Evolutionary conservation across 163 green algal genomes (phyloP).

Genomic region (Picocystis sp.): DNA sequence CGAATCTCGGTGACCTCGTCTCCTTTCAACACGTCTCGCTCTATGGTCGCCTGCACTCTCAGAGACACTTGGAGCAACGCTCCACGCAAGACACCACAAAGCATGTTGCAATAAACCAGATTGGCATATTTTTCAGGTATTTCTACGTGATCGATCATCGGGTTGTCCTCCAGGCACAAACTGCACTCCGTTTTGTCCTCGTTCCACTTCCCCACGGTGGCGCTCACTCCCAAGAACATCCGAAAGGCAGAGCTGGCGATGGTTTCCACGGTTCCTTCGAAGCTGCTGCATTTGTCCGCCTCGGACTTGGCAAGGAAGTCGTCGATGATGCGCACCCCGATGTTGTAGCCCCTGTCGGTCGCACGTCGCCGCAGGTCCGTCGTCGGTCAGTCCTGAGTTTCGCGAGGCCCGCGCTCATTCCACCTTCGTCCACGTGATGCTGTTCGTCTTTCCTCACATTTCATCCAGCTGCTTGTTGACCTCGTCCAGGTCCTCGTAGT

Average conservation of each 20-base stretch:
- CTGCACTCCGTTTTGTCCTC: slow-evolving; percentile 64
- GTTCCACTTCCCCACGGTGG: slow-evolving; percentile 61
- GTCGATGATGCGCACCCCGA: slow-evolving; percentile 82
- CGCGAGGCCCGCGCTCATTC: no score
- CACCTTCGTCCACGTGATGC: slow-evolving; percentile 2
- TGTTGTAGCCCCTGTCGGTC: slow-evolving; percentile 75
- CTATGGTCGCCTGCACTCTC: slow-evolving; percentile 56
- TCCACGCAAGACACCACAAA: slow-evolving; percentile 78
- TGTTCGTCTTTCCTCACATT: slow-evolving; percentile 46
- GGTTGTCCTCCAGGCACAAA: slow-evolving; percentile 77
- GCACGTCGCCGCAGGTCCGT: background rate
- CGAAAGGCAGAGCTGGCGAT: slow-evolving; percentile 49
- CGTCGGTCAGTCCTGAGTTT: no score
- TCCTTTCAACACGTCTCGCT: slow-evolving; percentile 61
- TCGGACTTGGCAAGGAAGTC: slow-evolving; percentile 85
- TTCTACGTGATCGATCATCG: slow-evolving; percentile 91
- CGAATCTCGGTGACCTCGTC: slow-evolving; percentile 61
- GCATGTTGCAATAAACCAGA: slow-evolving; percentile 77
- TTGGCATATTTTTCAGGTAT: slow-evolving; percentile 59
- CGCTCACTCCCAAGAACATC: slow-evolving; percentile 79
- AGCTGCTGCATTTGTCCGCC: slow-evolving; percentile 53
- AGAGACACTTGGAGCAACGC: slow-evolving; percentile 76
- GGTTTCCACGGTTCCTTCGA: slow-evolving; percentile 64
- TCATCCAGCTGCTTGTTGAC: slow-evolving; percentile 93
- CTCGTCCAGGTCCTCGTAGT: slow-evolving; percentile 81